Evolutionary conservation across 1,139 yeast species (phyloP).

Genomic region (Candida glucosophila): DNA sequence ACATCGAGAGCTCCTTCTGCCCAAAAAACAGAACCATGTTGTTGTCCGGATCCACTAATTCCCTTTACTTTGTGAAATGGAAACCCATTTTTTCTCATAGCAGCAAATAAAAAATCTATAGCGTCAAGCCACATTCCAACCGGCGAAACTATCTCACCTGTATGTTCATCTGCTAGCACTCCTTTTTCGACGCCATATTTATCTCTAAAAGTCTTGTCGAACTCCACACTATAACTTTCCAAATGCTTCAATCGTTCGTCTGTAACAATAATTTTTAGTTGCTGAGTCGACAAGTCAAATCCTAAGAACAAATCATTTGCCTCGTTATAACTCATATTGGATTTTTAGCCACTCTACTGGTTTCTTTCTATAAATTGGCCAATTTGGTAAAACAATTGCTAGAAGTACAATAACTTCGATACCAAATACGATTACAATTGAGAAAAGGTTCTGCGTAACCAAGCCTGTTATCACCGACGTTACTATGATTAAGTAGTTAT

Average conservation of each 20-base stretch:
- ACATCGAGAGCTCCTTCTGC: constrained; percentile 35
- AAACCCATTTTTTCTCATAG: constrained; percentile 44
- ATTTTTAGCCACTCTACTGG: constrained; percentile 34
- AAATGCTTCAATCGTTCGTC: constrained; percentile 44
- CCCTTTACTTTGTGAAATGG: constrained; percentile 58
- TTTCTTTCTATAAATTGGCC: constrained; percentile 42
- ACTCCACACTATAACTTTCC: constrained; percentile 57
- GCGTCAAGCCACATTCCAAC: constrained; percentile 89
- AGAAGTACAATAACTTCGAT: constrained; percentile 24
- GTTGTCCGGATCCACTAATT: constrained; percentile 84
- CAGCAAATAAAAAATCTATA: constrained; percentile 51
- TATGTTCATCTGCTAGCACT: constrained; percentile 43
- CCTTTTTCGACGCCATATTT: constrained; percentile 62
- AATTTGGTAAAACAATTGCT: constrained; percentile 44
- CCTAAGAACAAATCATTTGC: constrained; percentile 45
- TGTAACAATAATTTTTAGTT: constrained; percentile 67
- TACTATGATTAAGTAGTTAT: constrained; percentile 15
- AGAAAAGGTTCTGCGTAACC: constrained; percentile 27
- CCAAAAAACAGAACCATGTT: constrained; percentile 89
- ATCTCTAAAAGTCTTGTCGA: constrained; percentile 53
- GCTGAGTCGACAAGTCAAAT: constrained; percentile 85
- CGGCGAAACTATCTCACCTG: constrained; percentile 65
- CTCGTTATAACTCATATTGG: constrained; percentile 15
- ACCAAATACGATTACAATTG: constrained; percentile 28
- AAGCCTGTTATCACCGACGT: constrained; percentile 40